Percentiles rank a stretch among this genome's conserved stretches.
These are phyloP conservation scores for Endocalyx cinctus DNA, from an alignment of 2,329 filamentous ascomycete species.

Conservation along the genomic window DNA sequence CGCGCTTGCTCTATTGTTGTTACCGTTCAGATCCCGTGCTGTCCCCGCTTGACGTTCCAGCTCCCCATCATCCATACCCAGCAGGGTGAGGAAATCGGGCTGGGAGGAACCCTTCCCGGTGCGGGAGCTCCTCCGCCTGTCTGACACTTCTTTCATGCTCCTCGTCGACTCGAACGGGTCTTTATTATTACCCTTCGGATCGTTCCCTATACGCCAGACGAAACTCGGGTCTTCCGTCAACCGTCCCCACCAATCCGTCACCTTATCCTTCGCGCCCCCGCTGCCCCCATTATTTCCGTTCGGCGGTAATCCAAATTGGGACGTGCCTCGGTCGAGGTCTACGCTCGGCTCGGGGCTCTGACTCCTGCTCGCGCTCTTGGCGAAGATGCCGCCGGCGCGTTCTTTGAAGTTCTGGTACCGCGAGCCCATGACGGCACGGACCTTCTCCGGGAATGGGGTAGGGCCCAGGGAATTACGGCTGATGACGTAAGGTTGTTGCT, in stretches of 20 bases:
- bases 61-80: conserved; percentile 38
- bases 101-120: conserved; percentile 21
- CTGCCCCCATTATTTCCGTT: no score
- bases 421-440: conserved; percentile 35
- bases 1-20: conserved; percentile 18
- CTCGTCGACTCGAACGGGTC: conserved; percentile 23
- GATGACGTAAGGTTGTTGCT: conserved; percentile 33
- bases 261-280: conserved; percentile 32
- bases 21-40: conserved; percentile 6
- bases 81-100: conserved; percentile 39
- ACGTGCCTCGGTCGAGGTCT: conserved; percentile 49
- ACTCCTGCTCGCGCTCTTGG: no score
- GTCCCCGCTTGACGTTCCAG: conserved; percentile 19
- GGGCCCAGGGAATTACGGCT: conserved; percentile 45
- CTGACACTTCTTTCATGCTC: conserved; percentile 21
- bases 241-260: conserved; percentile 42
- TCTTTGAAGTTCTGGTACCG: conserved; percentile 31
- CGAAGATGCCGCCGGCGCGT: conserved; percentile 26
- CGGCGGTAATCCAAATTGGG: conserved; percentile 39
- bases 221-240: conserved; percentile 35
- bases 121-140: conserved; percentile 6
- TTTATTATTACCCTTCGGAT: conserved; percentile 19
- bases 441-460: conserved; percentile 38
- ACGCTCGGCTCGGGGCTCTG: conserved; percentile 37
- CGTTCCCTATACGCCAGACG: conserved; percentile 31